Evolutionary conservation across 805 yeast genomes (phyloP).

Genomic region (Brettanomyces nanus): DNA sequence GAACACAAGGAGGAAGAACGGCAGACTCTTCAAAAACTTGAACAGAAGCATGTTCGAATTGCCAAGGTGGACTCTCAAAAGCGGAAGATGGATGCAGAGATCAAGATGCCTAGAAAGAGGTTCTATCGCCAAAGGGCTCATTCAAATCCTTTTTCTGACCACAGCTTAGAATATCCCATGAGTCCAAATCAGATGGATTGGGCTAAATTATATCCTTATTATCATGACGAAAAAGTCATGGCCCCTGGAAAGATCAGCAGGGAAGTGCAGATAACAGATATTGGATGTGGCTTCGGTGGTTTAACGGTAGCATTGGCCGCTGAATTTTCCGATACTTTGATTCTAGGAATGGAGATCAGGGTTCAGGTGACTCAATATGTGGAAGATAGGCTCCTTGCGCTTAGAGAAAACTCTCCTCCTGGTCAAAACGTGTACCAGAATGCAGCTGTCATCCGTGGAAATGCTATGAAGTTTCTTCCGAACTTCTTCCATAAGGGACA

Average conservation of each 20-base stretch:
- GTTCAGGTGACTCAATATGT: conserved; percentile 97
- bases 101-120: conserved; percentile 64
- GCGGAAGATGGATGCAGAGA: conserved; percentile 4
- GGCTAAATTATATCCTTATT: conserved; percentile 66
- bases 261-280: conserved; percentile 81
- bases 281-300: conserved; percentile 98
- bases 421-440: conserved; percentile 57
- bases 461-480: conserved; percentile 95
- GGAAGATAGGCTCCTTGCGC: conserved; percentile 87
- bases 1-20: conserved; percentile 31
- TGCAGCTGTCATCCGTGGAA: conserved; percentile 84
- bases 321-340: conserved; percentile 61
- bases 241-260: conserved; percentile 31
- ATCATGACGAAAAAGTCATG: conserved; percentile 29
- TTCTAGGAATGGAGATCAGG: conserved; percentile 94
- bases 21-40: neutral
- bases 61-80: conserved; percentile 4
- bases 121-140: conserved; percentile 96
- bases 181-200: conserved; percentile 85
- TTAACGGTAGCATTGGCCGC: conserved; percentile 73
- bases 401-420: conserved; percentile 47
- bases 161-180: conserved; percentile 78
- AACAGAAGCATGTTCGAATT: conserved; percentile 2
- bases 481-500: conserved; percentile 84
- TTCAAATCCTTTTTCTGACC: conserved; percentile 95